Conservation (phyloP, 352 stramenopile species). For the Nothophytophthora sp. region DNA sequence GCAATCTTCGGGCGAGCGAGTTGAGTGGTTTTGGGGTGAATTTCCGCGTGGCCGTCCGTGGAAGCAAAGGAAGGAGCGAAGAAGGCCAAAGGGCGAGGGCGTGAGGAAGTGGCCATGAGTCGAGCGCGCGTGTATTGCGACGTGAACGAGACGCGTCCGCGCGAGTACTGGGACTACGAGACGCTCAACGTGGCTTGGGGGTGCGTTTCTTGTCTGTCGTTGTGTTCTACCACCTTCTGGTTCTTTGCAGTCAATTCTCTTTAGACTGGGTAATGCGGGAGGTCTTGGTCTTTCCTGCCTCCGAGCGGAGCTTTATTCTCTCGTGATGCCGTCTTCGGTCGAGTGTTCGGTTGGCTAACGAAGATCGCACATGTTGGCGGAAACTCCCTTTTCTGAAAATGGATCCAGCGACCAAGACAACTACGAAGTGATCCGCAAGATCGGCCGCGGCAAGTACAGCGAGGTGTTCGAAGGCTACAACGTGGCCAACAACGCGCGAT, state of each 20-base stretch:
- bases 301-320: neutral
- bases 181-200: constrained; percentile 97
- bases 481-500: constrained; percentile 95
- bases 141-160: constrained; percentile 95
- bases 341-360: constrained; percentile 13
- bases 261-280: neutral
- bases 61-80: constrained; percentile 17
- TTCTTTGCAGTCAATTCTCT: constrained; percentile 20
- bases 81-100: constrained; percentile 9
- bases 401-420: constrained; percentile 95
- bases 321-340: no score
- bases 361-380: no score
- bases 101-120: constrained; percentile 46
- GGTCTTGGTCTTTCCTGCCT: neutral
- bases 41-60: no score
- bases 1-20: no score
- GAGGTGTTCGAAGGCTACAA: constrained; percentile 99
- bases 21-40: constrained; percentile 11
- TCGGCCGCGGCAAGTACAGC: constrained; percentile 99
- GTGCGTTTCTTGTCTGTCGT: constrained; percentile 31
- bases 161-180: constrained; percentile 99
- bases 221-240: neutral
- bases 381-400: neutral
- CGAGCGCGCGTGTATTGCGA: constrained; percentile 92
- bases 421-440: constrained; percentile 99